Evolutionary conservation across 495 filamentous ascomycete species (phyloP).

Genomic region (Xeromyces bisporus): DNA sequence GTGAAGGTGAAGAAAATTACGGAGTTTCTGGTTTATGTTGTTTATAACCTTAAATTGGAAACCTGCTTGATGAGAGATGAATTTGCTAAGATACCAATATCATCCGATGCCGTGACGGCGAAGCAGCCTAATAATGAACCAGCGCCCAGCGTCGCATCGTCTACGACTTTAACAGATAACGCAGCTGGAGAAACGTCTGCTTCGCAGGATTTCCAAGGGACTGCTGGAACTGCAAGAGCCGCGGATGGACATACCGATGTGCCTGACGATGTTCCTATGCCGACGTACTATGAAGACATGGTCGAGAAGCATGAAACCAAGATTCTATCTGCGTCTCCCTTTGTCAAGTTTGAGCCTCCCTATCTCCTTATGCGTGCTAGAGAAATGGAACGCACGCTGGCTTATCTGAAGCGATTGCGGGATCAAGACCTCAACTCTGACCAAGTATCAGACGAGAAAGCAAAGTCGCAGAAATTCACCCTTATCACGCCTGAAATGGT

Average conservation of each 20-base stretch:
- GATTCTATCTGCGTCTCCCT: slow-evolving; percentile 89
- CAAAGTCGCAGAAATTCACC: slow-evolving; percentile 53
- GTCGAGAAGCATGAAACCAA: slow-evolving; percentile 82
- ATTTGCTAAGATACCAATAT: slow-evolving; percentile 69
- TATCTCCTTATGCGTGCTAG: slow-evolving; percentile 83
- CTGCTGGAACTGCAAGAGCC: background rate
- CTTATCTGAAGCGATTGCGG: slow-evolving; percentile 61
- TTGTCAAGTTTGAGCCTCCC: slow-evolving; percentile 85
- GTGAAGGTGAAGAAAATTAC: slow-evolving; percentile 80
- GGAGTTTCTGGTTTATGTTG: slow-evolving; percentile 97
- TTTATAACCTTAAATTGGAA: slow-evolving; percentile 93
- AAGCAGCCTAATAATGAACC: slow-evolving; percentile 2
- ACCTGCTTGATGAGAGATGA: slow-evolving; percentile 94
- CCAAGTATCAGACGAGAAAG: slow-evolving; percentile 38
- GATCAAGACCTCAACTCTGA: slow-evolving; percentile 52
- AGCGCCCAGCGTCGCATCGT: background rate
- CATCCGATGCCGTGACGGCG: slow-evolving; percentile 23
- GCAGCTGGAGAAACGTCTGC: slow-evolving; percentile 1
- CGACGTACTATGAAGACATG: slow-evolving; percentile 86
- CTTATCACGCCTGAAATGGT: slow-evolving; percentile 93
- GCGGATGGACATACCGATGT: slow-evolving; percentile 36
- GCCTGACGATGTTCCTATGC: slow-evolving; percentile 74
- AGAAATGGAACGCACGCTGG: slow-evolving; percentile 70
- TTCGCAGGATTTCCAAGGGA: background rate
- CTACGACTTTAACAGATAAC: background rate